Evolutionary conservation across 352 stramenopile genomes (phyloP).

Genomic region (Aphanomyces euteiches): DNA sequence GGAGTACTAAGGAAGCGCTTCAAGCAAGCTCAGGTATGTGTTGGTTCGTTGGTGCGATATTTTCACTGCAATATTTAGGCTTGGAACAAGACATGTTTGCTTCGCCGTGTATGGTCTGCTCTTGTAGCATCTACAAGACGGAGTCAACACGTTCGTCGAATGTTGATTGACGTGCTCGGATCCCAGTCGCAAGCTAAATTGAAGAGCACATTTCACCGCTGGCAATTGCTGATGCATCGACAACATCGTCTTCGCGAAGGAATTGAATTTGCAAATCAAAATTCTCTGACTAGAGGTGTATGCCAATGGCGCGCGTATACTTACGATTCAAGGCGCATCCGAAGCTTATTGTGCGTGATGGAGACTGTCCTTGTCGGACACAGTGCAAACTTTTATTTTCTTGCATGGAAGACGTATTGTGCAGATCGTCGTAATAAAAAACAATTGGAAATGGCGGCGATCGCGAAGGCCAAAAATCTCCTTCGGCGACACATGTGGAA

Average conservation of each 20-base stretch:
- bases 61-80: no score
- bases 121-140: not conserved
- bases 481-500: not conserved
- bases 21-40: no score
- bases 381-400: no score
- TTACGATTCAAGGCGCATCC: not conserved
- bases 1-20: no score
- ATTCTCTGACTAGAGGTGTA: not conserved
- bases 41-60: no score
- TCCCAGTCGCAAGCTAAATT: not conserved
- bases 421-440: not conserved
- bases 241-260: not conserved
- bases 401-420: not conserved
- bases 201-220: slow-evolving; percentile 2
- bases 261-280: no score
- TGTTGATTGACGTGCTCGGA: slow-evolving; percentile 3
- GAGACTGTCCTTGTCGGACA: not conserved
- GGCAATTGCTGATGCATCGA: not conserved
- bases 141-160: not conserved
- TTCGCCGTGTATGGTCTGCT: not conserved
- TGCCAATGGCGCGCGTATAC: not conserved
- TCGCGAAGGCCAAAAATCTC: not conserved
- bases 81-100: not conserved
- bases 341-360: not conserved
- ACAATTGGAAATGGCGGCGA: not conserved